Evolutionary conservation across 2,329 filamentous ascomycete genomes (phyloP), one percentile per base, ranked within the genome.

Genomic region (Ampelomyces quisqualis): DNA sequence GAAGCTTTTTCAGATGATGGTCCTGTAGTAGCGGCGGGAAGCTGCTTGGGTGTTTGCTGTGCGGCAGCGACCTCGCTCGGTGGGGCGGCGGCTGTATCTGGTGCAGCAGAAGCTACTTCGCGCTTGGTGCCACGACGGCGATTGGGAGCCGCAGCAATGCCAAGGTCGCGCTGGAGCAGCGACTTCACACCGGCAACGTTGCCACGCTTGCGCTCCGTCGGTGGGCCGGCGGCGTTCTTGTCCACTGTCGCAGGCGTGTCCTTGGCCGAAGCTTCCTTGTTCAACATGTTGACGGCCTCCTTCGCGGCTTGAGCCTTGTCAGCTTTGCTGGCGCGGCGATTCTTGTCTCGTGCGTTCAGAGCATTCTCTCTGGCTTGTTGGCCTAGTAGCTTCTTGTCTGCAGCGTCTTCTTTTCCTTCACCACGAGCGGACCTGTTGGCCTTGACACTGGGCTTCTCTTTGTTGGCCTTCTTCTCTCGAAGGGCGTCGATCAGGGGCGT

Each of bases 401-500:
- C 64, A 56, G 82, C 82, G 13, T 73, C 71, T 30, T 86, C 86
- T 68, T 86, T 90, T 38, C 70, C 67, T 43, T 85, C 81, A 45
- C 77, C 77, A 15, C 76, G 72, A 28, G 69, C 69, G 43, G 82
- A 76, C 58, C 85, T 85, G 19, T 74, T 72, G 30, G 70, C 72
- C 27, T 79, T 76, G 22, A 72, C 71, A 19, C 74, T 74, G 21
- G 74, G 73, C 55, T 77, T 78, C 21, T 77, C 77, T 60, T 81
- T 82, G 64, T 82, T 88, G 10, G 88, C 88, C 71, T 95, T 96
- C 72, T 94, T 95, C 67, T 96, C 90, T 52, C 86, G 86, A 23
- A 96, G 77, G 52, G 84, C 94, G 62, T 96, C 89, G 38, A 97
- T 87, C 37, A 98, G 71, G 0, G 93, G 93, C 0, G 93, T 97